These are phyloP conservation scores for Seiridium unicorne DNA, from an alignment of 2,329 filamentous ascomycete species.

Conservation along the genomic window DNA sequence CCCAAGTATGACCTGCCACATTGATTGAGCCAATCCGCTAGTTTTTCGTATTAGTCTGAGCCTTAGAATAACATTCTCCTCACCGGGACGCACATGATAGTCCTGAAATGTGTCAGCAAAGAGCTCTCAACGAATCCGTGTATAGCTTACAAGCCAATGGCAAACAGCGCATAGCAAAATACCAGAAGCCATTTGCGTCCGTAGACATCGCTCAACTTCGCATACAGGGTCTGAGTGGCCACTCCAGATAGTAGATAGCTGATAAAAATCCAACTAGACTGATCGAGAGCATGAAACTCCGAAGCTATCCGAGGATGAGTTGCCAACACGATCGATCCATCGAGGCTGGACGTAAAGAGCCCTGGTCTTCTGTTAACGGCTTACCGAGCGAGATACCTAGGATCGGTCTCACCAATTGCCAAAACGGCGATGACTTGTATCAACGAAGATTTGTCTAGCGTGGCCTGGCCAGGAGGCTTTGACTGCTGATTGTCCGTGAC, in stretches of 20 bases:
- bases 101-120: not conserved
- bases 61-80: too few species aligned
- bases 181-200: slow-evolving; percentile 51
- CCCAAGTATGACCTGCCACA: slow-evolving; percentile 48
- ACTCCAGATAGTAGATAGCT: slow-evolving; percentile 6
- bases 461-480: not conserved
- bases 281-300: slow-evolving; percentile 5
- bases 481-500: not conserved
- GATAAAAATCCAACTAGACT: slow-evolving; percentile 8
- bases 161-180: slow-evolving; percentile 48
- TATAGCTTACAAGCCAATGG: slow-evolving; percentile 41
- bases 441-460: not conserved
- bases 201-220: slow-evolving; percentile 57
- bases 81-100: not conserved
- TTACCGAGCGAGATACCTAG: too few species aligned
- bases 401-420: not conserved
- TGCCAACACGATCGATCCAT: slow-evolving; percentile 8
- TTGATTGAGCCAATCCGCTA: slow-evolving; percentile 42
- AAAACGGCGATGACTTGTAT: slow-evolving; percentile 1
- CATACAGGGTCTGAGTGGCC: slow-evolving; percentile 30
- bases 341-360: slow-evolving; percentile 4
- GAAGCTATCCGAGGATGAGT: slow-evolving; percentile 10
- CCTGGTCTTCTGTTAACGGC: not conserved
- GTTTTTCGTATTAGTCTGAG: not conserved
- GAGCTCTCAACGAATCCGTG: not conserved